Evolutionary conservation across 257 asterid species (phyloP), one percentile per base, ranked within the genome.

Genomic region (Solanum neorickii): DNA sequence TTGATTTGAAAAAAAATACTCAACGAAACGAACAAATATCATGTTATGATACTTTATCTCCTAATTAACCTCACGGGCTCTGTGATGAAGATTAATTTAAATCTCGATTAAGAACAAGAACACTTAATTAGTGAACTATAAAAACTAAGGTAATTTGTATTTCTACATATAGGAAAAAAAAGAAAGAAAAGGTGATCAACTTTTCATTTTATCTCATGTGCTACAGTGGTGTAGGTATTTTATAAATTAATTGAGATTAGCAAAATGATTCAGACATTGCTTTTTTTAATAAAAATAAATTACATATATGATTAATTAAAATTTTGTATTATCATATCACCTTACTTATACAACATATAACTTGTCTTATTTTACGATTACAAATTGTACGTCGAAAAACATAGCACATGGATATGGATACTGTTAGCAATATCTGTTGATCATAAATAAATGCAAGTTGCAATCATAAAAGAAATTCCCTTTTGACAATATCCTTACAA

Each of bases 21-120:
- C 14, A 33, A 70, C 13, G 2, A 33, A 13, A 31, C 15, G 0
- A 0, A 2, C 0, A 0, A 70, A 20, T 18, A 0, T 7, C 0
- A 7, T 9, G 23, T 31, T 2, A 7, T 0, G 3, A 69, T 31
- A 10, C 10, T 70, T 70, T 70, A 70, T 62, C 44, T 31, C 76
- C 13, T 70, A 70, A 21, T 59, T 9, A 59, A 7, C n/a, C 25
- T 5, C 77, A 70, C 14, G 6, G 0, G 44, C 1, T 31, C 11
- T 16, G 7, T 1, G 2, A 70, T 21, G 1, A 33, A 70, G 7
- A 44, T 31, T 31, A 70, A 16, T 9, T 16, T 70, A n/a, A 33
- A 13, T 3, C 44, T 70, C 25, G 13, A 14, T 69, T 27, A 29
- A 29, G 41, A 69, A 29, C 23, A 33, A 9, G 23, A 9, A 3